phyloP scores from a whole-genome alignment of 306 rosid species.

The Pachyrhizus erosus region DNA sequence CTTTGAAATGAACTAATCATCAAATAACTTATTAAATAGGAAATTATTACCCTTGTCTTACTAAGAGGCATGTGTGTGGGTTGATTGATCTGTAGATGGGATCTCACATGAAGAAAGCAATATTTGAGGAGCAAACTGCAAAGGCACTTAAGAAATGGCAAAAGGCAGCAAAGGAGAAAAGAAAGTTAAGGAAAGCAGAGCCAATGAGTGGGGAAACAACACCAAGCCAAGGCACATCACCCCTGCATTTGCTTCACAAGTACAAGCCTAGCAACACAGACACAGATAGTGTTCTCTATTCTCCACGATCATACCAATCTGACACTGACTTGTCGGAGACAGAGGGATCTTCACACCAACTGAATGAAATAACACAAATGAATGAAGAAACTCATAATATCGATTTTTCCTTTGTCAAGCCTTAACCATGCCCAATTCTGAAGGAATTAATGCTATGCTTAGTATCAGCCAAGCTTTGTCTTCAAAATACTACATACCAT shows the following conservation, averaged over 20 bases:
- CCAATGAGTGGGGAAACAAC: constrained; percentile 63
- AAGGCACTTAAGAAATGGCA: constrained; percentile 78
- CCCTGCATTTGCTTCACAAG: constrained; percentile 61
- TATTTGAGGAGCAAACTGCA: constrained; percentile 75
- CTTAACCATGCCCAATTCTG: constrained; percentile 14
- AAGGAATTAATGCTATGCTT: not conserved
- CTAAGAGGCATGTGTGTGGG: not conserved
- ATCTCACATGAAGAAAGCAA: constrained; percentile 71
- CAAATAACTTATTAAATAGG: not conserved
- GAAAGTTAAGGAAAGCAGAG: constrained; percentile 50
- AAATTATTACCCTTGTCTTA: not conserved
- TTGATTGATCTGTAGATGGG: constrained; percentile 65
- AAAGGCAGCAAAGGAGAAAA: constrained; percentile 54
- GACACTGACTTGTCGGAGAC: constrained; percentile 62
- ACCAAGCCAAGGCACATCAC: constrained; percentile 69
- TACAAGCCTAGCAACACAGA: constrained; percentile 50
- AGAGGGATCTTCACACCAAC: constrained; percentile 32
- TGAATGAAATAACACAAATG: constrained; percentile 10
- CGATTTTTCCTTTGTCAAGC: constrained; percentile 64
- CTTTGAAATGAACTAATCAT: not conserved
- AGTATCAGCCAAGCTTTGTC: not conserved
- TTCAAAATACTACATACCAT: not conserved
- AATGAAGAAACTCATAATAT: constrained; percentile 29
- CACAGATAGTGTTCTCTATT: constrained; percentile 48
- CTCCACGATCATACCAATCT: constrained; percentile 64